phyloP scores from a whole-genome alignment of 2,329 filamentous ascomycete species.

The Arthrobotrys pseudoclavata region DNA sequence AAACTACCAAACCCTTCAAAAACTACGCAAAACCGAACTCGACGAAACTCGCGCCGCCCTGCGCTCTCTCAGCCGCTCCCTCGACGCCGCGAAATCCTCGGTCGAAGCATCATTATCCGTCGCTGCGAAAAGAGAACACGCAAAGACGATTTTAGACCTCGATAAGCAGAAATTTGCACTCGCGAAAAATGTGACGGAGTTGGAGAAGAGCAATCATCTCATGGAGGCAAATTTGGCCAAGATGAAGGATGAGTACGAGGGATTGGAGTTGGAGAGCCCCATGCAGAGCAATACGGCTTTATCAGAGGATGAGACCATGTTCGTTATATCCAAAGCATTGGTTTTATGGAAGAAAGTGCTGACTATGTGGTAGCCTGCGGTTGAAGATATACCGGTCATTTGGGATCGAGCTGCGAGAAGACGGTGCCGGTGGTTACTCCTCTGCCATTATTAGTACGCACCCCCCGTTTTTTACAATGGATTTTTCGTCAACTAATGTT shows the following conservation, averaged over 20 bases:
- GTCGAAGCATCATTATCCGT: slow-evolving; percentile 57
- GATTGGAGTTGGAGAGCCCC: slow-evolving; percentile 61
- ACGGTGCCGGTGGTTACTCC: slow-evolving; percentile 82
- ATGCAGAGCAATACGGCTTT: slow-evolving; percentile 62
- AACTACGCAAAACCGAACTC: slow-evolving; percentile 75
- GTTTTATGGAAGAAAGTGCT: slow-evolving; percentile 8
- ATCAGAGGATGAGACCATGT: slow-evolving; percentile 66
- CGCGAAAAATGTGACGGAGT: slow-evolving; percentile 79
- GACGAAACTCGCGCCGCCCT: slow-evolving; percentile 61
- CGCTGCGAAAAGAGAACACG: slow-evolving; percentile 60
- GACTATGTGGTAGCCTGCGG: slow-evolving; percentile 72
- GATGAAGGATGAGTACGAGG: slow-evolving; percentile 70
- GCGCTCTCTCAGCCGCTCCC: slow-evolving; percentile 59
- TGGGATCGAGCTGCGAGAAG: slow-evolving; percentile 89
- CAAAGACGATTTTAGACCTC: slow-evolving; percentile 85
- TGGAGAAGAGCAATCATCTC: slow-evolving; percentile 80
- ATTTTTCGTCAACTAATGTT: neutral
- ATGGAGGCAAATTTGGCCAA: slow-evolving; percentile 74
- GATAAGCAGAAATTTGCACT: slow-evolving; percentile 94
- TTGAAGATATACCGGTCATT: slow-evolving; percentile 91
- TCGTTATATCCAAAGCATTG: slow-evolving; percentile 25
- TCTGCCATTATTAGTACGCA: slow-evolving; percentile 71
- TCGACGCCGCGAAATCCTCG: slow-evolving; percentile 62
- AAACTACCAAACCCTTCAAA: slow-evolving; percentile 84
- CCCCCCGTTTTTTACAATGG: neutral